Conservation (phyloP, 2,329 filamentous ascomycete species). For the Gaeumannomyces sp. region DNA sequence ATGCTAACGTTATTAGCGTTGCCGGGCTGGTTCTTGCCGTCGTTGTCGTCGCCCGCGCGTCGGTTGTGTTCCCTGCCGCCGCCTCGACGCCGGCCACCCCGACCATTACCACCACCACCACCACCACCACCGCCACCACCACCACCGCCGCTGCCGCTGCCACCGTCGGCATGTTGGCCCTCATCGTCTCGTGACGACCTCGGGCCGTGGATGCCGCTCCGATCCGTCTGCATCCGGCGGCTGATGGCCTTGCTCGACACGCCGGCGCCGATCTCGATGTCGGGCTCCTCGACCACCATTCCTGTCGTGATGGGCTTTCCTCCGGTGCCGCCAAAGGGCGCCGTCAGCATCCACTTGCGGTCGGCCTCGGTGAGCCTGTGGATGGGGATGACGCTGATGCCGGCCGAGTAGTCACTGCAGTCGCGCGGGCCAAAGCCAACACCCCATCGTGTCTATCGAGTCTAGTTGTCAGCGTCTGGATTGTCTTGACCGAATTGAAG, state of each 20-base stretch:
- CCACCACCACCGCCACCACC: conserved; percentile 16
- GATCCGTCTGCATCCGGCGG: conserved; percentile 63
- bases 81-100: conserved; percentile 14
- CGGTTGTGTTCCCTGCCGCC: conserved; percentile 17
- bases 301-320: conserved; percentile 73
- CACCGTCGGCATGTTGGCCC: conserved; percentile 16
- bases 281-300: conserved; percentile 90
- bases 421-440: conserved; percentile 95
- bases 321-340: conserved; percentile 87
- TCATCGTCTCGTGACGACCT: conserved; percentile 46
- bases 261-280: conserved; percentile 96
- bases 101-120: conserved; percentile 13
- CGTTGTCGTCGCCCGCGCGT: conserved; percentile 18
- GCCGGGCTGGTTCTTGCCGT: conserved; percentile 17
- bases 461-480: not conserved
- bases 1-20: conserved; percentile 17
- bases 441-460: conserved; percentile 71
- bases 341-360: conserved; percentile 93
- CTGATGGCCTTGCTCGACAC: conserved; percentile 88
- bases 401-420: conserved; percentile 91
- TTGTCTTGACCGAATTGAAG: not conserved
- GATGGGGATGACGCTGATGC: conserved; percentile 88
- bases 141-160: conserved; percentile 22
- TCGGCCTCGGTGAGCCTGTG: conserved; percentile 90
- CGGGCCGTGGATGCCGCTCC: conserved; percentile 57